Base-by-base conservation (phyloP, 2,329 filamentous ascomycete species). In the Alternaria dauci region DNA sequence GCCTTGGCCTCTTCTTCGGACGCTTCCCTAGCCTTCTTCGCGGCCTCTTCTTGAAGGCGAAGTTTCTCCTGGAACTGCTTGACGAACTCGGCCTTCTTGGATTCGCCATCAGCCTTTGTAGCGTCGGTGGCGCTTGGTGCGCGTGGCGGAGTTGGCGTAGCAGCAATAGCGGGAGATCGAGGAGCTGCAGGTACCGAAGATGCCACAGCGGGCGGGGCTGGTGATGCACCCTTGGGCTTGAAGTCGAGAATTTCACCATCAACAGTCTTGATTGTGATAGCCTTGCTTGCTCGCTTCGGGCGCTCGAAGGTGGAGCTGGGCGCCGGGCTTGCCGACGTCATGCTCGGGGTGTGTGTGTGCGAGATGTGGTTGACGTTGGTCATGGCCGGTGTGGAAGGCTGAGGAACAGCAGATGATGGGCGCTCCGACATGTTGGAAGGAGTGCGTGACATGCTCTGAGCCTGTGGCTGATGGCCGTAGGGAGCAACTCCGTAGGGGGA, bases 261-360 rank as follows among this genome's bases (percentile, higher is more conserved):
- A 30, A 90, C 38, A 73, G 93, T 92, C 84, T 93, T 96, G 83
- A 97, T 97, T 50, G 89, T 84, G 67, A 97, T 91, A 1, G 90
- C 89, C 48, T 88, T 89, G 78, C 87, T 93, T 83, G 90, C 92
- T 51, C 82, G 71, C 84, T 87, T 76, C 16, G 79, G 89, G 61
- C 87, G 87, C 62, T 89, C 85, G 63, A 89, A 88, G 67, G 87
- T 85, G 6, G 85, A 84, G 63, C 87, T 87, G 36, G 88, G 84
- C 25, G 85, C 86, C 34, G 89, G 86, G 60, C 84, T 85, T 82
- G 84, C 76, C 79, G 88, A 83, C 39, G 80, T 79, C 58, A 73
- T 88, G 82, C 79, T 89, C 78, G 79, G 81, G 79, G 76, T 87
- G 67, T 85, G 82, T 77, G 75, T 87, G 68, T 86, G 82, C 28